phyloP scores from a whole-genome alignment of 2,329 filamentous ascomycete genomes.

The Fusarium cicatricum region DNA sequence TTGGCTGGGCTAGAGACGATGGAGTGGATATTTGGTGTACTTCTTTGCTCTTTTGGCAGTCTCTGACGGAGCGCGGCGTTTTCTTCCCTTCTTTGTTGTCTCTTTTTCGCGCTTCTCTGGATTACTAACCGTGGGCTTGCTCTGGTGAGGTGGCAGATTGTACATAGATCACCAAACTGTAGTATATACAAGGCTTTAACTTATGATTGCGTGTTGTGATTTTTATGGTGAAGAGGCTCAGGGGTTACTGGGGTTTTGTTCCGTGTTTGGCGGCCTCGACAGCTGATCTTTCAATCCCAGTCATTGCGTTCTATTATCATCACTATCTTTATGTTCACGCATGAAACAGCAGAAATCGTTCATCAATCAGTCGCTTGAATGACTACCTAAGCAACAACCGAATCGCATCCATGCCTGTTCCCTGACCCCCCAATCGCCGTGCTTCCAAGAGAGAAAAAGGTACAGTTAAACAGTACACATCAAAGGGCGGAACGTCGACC shows the following conservation, averaged over 20 bases:
- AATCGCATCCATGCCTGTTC: slow-evolving; percentile 40
- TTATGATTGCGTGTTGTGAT: too few species aligned
- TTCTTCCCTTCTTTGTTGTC: slow-evolving; percentile 16
- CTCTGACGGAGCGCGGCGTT: slow-evolving; percentile 34
- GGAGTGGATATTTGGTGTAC: background rate
- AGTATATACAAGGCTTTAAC: slow-evolving; percentile 23
- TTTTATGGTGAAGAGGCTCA: background rate
- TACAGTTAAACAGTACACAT: slow-evolving; percentile 33
- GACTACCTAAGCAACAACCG: slow-evolving; percentile 38
- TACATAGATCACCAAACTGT: slow-evolving; percentile 16
- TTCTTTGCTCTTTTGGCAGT: slow-evolving; percentile 18
- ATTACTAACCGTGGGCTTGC: slow-evolving; percentile 4
- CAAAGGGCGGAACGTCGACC: slow-evolving; percentile 16
- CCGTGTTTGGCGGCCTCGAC: background rate
- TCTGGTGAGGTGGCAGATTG: background rate
- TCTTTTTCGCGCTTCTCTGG: slow-evolving; percentile 15
- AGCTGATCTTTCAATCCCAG: too few species aligned
- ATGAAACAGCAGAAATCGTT: slow-evolving; percentile 2
- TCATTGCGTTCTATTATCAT: background rate
- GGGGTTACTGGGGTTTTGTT: background rate
- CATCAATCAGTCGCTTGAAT: slow-evolving; percentile 38
- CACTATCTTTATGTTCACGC: background rate
- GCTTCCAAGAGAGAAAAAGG: slow-evolving; percentile 33
- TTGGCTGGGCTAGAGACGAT: background rate
- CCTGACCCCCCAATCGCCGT: slow-evolving; percentile 38